Evolutionary conservation across 306 rosid species (phyloP).

Genomic region (Prinsepia uniflora): DNA sequence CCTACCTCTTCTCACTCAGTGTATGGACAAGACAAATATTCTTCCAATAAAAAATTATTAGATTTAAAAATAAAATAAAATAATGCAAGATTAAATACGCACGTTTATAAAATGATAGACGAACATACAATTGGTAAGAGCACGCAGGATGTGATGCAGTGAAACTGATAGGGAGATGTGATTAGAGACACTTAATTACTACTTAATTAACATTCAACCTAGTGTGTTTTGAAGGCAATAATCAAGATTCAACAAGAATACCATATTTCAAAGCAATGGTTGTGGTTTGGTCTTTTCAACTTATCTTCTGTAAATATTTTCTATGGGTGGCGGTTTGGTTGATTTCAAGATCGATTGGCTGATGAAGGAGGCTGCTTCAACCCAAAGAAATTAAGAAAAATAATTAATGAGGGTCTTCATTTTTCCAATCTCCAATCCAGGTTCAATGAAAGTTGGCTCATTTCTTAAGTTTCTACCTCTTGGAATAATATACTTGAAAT

Average conservation of each 20-base stretch:
- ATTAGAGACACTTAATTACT: no score
- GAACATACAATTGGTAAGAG: no score
- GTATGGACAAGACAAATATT: constrained; percentile 1
- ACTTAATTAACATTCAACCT: constrained; percentile 8
- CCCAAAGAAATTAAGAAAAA: neutral
- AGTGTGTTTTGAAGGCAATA: constrained; percentile 9
- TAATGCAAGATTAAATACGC: neutral
- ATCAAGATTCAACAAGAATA: neutral
- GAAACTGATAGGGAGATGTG: no score
- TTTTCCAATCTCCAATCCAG: no score
- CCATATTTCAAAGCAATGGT: constrained; percentile 8
- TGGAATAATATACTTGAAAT: neutral
- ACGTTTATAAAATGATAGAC: no score
- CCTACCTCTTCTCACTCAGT: neutral
- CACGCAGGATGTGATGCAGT: no score
- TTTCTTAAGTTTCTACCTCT: neutral
- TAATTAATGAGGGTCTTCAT: neutral
- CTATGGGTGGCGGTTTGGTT: neutral
- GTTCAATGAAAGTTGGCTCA: neutral
- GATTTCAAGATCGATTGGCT: no score
- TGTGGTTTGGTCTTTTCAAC: constrained; percentile 7
- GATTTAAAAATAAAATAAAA: neutral
- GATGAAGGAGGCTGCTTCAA: neutral
- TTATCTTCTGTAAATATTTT: neutral
- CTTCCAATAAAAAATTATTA: neutral